Evolutionary conservation across 2,329 filamentous ascomycete species (phyloP).

Genomic region (Penicillium sp.): DNA sequence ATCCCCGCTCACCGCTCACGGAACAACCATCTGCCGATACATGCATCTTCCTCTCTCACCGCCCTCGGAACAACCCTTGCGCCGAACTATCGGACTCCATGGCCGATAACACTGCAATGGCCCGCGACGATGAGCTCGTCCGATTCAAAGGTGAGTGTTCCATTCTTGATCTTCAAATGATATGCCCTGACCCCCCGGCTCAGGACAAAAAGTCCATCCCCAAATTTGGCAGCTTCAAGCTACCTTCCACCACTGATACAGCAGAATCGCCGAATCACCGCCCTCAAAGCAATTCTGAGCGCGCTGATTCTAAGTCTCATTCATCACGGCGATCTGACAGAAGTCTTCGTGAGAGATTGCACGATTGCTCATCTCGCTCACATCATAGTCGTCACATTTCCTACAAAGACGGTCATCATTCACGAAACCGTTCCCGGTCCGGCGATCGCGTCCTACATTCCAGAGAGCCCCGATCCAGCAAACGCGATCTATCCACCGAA

Average conservation of each 20-base stretch:
- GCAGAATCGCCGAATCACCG: conserved; percentile 13
- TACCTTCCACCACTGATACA: conserved; percentile 38
- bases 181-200: neutral
- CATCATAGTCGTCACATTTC: neutral
- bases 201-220: conserved; percentile 53
- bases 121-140: conserved; percentile 36
- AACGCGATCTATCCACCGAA: neutral
- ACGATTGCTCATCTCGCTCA: conserved; percentile 5
- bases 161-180: neutral
- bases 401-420: neutral
- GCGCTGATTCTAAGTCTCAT: conserved; percentile 24
- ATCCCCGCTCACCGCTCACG: conserved; percentile 13
- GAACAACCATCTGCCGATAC: conserved; percentile 28
- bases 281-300: conserved; percentile 19
- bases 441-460: neutral
- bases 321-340: conserved; percentile 20
- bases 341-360: conserved; percentile 12
- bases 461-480: neutral
- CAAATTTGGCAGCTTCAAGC: conserved; percentile 74
- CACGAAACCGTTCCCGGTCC: neutral
- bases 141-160: conserved; percentile 34
- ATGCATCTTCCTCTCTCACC: conserved; percentile 2
- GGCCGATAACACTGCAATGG: conserved; percentile 6
- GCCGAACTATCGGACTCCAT: neutral
- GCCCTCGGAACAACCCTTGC: neutral